Evolutionary conservation across 441 rosid species (phyloP).

Genomic region (Lepidium campestre): DNA sequence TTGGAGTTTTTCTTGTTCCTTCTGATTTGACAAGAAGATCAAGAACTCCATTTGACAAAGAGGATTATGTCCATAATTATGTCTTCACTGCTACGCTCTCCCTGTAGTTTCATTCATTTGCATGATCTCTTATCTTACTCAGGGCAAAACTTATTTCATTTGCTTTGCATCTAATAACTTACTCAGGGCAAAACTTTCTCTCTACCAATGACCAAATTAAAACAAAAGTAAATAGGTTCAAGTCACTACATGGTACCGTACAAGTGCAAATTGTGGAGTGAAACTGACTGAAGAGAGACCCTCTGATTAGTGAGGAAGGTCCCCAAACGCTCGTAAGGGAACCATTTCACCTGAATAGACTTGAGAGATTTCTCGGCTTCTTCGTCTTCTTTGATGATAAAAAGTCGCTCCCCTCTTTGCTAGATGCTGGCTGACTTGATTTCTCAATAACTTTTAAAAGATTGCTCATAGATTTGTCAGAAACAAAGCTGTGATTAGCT

Average conservation of each 20-base stretch:
- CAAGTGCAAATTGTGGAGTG: neutral
- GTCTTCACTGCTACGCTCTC: too few relatives aligned
- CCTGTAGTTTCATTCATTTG: too few relatives aligned
- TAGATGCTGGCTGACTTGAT: constrained; percentile 4
- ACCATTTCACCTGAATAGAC: constrained; percentile 20
- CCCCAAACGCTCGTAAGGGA: neutral
- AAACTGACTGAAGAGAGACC: neutral
- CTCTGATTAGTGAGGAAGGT: neutral
- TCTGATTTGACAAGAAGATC: too few relatives aligned
- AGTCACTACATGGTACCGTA: neutral
- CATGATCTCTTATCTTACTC: too few relatives aligned
- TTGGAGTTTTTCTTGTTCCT: too few relatives aligned
- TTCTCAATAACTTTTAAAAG: constrained; percentile 17
- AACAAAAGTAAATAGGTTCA: neutral
- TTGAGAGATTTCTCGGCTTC: constrained; percentile 21
- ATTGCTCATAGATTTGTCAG: constrained; percentile 19
- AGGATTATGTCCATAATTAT: too few relatives aligned
- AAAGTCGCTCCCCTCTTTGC: constrained; percentile 4
- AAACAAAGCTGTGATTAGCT: neutral
- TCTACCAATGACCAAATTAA: neutral
- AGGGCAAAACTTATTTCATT: too few relatives aligned
- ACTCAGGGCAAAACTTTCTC: constrained; percentile 1
- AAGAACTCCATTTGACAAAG: too few relatives aligned
- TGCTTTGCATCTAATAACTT: neutral
- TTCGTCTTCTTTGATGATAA: constrained; percentile 12